A percentile compares a stretch with the other conserved stretches of the same genome.
Conservation (phyloP, 2,329 filamentous ascomycete genomes). For the Xylariaceae sp. region DNA sequence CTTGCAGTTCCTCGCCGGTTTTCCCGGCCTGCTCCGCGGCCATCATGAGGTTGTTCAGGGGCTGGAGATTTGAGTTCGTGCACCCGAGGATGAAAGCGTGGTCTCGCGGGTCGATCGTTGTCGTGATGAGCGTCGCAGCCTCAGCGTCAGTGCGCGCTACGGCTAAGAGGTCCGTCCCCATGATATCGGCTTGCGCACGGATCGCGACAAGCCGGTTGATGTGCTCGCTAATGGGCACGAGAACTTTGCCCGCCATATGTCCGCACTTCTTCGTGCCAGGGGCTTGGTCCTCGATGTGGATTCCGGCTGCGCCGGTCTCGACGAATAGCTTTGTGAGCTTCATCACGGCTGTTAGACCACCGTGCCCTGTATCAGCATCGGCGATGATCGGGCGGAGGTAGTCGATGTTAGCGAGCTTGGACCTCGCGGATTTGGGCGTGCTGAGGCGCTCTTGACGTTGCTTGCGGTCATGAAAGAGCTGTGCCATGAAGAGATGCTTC, state of each 20-base stretch:
- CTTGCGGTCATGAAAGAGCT: conserved; percentile 99
- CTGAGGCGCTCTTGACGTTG: conserved; percentile 93
- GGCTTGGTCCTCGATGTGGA: conserved; percentile 98
- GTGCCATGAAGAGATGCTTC: conserved; percentile 94
- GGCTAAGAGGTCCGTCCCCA: conserved; percentile 90
- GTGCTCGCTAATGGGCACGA: conserved; percentile 96
- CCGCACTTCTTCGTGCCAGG: conserved; percentile 99
- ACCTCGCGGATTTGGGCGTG: conserved; percentile 74
- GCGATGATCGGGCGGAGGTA: conserved; percentile 96
- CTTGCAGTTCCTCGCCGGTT: conserved; percentile 79
- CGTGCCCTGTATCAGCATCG: conserved; percentile 96
- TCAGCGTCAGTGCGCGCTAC: conserved; percentile 97
- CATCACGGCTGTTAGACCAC: conserved; percentile 98
- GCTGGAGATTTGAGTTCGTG: conserved; percentile 84
- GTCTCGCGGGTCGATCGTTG: conserved; percentile 93
- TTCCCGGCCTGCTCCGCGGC: conserved; percentile 85
- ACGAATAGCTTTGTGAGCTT: conserved; percentile 98
- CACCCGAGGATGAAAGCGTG: conserved; percentile 90
- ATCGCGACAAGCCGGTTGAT: conserved; percentile 98
- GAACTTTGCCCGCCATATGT: conserved; percentile 98
- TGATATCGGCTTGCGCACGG: conserved; percentile 96
- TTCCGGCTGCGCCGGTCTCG: conserved; percentile 94
- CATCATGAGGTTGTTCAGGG: conserved; percentile 89
- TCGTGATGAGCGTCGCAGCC: conserved; percentile 95
- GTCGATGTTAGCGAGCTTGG: conserved; percentile 80